phyloP scores from a whole-genome alignment of 768 basidiomycete genomes.

The Pleurotus sapidus region DNA sequence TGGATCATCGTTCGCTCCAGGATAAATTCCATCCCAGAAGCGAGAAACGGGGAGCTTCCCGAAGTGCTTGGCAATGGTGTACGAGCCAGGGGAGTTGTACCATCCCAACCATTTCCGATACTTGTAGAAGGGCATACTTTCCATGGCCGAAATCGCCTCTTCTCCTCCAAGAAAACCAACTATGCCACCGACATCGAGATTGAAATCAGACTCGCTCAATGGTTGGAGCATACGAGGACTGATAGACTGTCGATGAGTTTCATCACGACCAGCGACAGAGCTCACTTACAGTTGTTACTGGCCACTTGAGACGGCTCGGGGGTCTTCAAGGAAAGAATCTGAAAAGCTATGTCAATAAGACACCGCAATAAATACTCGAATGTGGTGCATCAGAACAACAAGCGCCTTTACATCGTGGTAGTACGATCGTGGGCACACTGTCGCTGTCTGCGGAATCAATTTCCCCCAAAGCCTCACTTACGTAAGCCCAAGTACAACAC shows the following conservation, averaged over 20 bases:
- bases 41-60: conserved; percentile 27
- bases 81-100: conserved; percentile 33
- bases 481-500: too few species aligned
- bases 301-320: too few species aligned
- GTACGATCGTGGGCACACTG: too few species aligned
- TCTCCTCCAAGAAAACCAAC: conserved; percentile 32
- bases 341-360: too few species aligned
- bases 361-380: too few species aligned
- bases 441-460: too few species aligned
- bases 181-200: conserved; percentile 24
- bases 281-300: too few species aligned
- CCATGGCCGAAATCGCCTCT: conserved; percentile 31
- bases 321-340: too few species aligned
- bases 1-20: conserved; percentile 29
- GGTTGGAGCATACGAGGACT: neutral
- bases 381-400: too few species aligned
- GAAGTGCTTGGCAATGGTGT: conserved; percentile 26
- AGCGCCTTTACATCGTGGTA: too few species aligned
- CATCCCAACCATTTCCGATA: conserved; percentile 32
- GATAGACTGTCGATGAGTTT: neutral
- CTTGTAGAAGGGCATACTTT: conserved; percentile 27
- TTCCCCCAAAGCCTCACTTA: too few species aligned
- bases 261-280: too few species aligned
- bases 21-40: conserved; percentile 31
- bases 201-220: conserved; percentile 5